Evolutionary conservation across 1,139 yeast genomes (phyloP), one percentile per base, ranked within the genome.

Genomic region (Yamadazyma diospyri): DNA sequence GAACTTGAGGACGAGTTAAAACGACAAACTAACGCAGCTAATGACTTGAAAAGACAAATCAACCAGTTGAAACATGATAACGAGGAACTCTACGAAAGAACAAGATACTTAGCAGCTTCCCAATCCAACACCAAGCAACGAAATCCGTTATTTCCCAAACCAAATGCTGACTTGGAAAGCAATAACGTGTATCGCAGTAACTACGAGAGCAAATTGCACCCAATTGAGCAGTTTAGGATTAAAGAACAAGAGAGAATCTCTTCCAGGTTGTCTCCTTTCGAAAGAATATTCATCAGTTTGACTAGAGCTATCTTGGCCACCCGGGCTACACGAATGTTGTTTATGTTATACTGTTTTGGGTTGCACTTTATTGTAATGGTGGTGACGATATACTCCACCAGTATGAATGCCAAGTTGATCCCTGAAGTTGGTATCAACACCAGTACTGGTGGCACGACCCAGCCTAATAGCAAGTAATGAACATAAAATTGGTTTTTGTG

Each of bases 1-100:
- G 96, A 87, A 51, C 68, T 92, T 33, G 97, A 92, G 53, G 84
- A 83, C 35, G 95, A 87, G 47, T 53, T 81, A 29, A 78, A 85
- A 50, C 76, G 76, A 45, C 78, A 74, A 43, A 68, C 69, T 39
- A 57, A 61, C 17, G 65, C 69, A 21, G 69, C 81, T 13, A 69
- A 64, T 30, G 85, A 83, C 35, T 64, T 85, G 41, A 78, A 76
- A 40, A 61, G 83, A 36, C 88, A 86, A 46, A 60, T 85, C 32
- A 75, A 71, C 33, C 59, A 69, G 4, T 64, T 88, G 48, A 81
- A 81, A 55, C 66, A 66, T 36, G 96, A 89, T 48, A 87, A 88
- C 53, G 73, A 77, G 35, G 86, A 80, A 43, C 64, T 92, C 31
- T 87, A 85, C 51, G 96, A 89, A 50, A 73, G 85, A 47, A 78